phyloP scores from a whole-genome alignment of 768 basidiomycete genomes.

The Auricularia cornea region DNA sequence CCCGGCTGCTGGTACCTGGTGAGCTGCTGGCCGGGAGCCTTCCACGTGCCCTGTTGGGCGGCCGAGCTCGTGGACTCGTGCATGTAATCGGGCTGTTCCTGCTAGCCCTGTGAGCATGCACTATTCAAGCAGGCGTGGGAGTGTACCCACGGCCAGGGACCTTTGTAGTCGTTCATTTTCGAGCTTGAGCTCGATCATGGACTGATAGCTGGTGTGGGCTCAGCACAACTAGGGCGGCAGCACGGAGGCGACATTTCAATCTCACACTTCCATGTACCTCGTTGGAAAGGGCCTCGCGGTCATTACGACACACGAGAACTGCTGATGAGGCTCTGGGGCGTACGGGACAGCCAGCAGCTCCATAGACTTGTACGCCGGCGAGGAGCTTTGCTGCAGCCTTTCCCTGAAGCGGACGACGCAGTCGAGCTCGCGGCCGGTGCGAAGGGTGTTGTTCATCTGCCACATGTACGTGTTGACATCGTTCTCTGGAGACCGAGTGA shows the following conservation, averaged over 20 bases:
- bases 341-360: conserved; percentile 1
- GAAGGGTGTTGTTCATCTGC: not conserved
- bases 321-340: not conserved
- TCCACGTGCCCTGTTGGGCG: not conserved
- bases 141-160: conserved; percentile 24
- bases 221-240: not conserved
- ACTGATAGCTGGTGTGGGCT: conserved; percentile 28
- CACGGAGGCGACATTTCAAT: not conserved
- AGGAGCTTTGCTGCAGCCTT: not conserved
- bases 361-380: not conserved
- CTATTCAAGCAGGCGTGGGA: not conserved
- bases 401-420: not conserved
- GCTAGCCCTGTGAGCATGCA: not conserved
- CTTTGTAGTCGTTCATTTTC: conserved; percentile 77
- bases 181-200: conserved; percentile 63
- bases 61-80: not conserved
- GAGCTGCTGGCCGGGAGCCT: not conserved
- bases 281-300: not conserved
- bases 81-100: not conserved
- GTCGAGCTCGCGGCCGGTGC: not conserved
- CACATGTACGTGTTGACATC: not conserved
- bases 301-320: not conserved
- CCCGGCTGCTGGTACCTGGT: not conserved
- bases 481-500: not conserved
- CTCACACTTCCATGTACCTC: not conserved